Percentiles rank a stretch among this genome's conserved stretches.
Conservation (phyloP, 441 rosid species). For the Biscutella auriculata region DNA sequence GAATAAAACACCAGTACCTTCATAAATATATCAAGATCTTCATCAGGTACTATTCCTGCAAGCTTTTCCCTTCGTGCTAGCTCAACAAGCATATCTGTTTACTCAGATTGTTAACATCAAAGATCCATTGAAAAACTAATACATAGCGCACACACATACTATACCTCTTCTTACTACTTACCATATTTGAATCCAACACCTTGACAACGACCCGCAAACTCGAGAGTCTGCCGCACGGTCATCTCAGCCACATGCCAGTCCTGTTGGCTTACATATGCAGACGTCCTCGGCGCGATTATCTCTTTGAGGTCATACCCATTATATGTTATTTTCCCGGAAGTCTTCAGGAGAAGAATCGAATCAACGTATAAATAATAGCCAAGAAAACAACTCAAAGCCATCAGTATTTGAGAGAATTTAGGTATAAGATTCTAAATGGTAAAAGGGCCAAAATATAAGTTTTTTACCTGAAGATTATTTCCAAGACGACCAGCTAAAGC, state of each 20-base stretch:
- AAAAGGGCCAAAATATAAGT: no score
- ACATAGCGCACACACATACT: neutral
- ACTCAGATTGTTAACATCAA: constrained; percentile 14
- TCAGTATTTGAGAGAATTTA: neutral
- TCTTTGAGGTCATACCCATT: constrained; percentile 71
- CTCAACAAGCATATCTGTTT: constrained; percentile 86
- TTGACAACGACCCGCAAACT: constrained; percentile 88
- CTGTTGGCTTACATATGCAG: constrained; percentile 93
- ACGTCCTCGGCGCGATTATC: constrained; percentile 87
- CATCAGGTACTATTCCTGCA: constrained; percentile 91
- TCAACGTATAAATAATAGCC: neutral
- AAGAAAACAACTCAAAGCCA: neutral
- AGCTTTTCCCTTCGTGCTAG: constrained; percentile 90
- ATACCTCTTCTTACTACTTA: constrained; percentile 26
- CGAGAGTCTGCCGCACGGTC: constrained; percentile 86
- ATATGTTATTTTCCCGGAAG: constrained; percentile 68
- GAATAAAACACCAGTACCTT: constrained; percentile 42
- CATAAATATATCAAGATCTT: constrained; percentile 97
- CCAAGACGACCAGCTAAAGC: constrained; percentile 93
- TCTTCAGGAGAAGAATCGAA: constrained; percentile 28
- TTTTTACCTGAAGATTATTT: constrained; percentile 50
- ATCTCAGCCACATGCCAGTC: constrained; percentile 93
- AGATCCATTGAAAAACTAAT: constrained; percentile 15
- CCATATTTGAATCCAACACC: constrained; percentile 95
- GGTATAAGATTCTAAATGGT: no score